phyloP scores from a whole-genome alignment of 2,329 filamentous ascomycete species.

The Fusarium incarnatum region DNA sequence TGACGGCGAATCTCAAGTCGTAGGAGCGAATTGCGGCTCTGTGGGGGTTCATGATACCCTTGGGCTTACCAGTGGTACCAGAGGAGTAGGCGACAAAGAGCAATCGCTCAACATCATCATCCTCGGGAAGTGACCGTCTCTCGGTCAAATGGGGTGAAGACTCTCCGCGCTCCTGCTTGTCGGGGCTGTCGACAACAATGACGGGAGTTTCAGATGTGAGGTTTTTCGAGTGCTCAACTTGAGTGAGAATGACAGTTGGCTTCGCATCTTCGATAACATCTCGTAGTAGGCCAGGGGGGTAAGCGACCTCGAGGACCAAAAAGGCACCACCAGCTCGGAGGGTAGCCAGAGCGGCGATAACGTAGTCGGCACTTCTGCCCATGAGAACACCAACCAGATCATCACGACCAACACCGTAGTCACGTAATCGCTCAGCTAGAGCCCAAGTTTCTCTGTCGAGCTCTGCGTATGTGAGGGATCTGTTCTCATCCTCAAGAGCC shows the following conservation, averaged over 20 bases:
- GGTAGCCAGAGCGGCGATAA: constrained; percentile 82
- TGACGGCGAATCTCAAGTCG: constrained; percentile 75
- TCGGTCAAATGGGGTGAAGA: constrained; percentile 51
- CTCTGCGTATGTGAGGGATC: constrained; percentile 77
- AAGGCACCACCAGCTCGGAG: constrained; percentile 83
- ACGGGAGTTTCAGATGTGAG: constrained; percentile 73
- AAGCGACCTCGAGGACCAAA: constrained; percentile 82
- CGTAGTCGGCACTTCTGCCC: constrained; percentile 80
- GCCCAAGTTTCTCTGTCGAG: constrained; percentile 74
- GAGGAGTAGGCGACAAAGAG: constrained; percentile 86
- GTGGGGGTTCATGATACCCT: constrained; percentile 84
- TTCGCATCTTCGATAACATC: constrained; percentile 82
- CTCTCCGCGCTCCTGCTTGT: constrained; percentile 46
- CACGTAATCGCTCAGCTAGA: constrained; percentile 73
- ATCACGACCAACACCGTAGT: constrained; percentile 77
- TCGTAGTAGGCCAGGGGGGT: constrained; percentile 77
- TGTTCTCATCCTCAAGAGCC: constrained; percentile 77
- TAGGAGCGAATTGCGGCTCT: constrained; percentile 80
- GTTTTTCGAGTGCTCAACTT: constrained; percentile 71
- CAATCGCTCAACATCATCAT: constrained; percentile 77
- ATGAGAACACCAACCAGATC: constrained; percentile 80
- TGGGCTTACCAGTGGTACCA: constrained; percentile 82
- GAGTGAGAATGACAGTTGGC: constrained; percentile 77
- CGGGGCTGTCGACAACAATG: constrained; percentile 70
- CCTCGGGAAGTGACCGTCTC: constrained; percentile 65